These are phyloP conservation scores for Starmerella vitae DNA, from an alignment of 805 yeast genomes.

Conservation along the genomic window DNA sequence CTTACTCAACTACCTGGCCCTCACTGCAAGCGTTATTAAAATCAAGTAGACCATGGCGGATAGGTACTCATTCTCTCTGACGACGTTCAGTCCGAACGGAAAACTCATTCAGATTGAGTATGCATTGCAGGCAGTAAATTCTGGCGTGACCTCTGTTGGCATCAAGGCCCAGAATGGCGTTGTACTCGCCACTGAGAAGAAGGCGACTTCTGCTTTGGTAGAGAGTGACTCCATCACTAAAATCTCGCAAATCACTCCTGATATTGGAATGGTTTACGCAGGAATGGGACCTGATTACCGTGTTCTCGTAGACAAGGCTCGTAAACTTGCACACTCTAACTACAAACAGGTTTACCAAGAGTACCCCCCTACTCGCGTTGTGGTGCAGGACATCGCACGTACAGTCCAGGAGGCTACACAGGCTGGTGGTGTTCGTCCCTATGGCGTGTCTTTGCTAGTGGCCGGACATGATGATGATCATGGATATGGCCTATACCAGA, in stretches of 20 bases:
- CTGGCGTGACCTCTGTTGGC: conserved; percentile 94
- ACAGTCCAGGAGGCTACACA: conserved; percentile 98
- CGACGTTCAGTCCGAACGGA: conserved; percentile 97
- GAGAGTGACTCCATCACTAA: conserved; percentile 64
- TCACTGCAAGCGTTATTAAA: not conserved
- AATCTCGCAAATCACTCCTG: conserved; percentile 76
- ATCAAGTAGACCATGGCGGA: conserved; percentile 58
- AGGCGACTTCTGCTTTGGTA: conserved; percentile 64
- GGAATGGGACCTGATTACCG: conserved; percentile 99
- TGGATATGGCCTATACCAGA: conserved; percentile 78
- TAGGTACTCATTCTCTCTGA: conserved; percentile 91
- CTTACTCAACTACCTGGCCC: not conserved
- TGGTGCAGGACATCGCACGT: conserved; percentile 89
- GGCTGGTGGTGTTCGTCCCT: conserved; percentile 98
- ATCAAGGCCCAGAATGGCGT: conserved; percentile 91
- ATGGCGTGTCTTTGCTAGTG: conserved; percentile 83
- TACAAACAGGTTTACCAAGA: conserved; percentile 91
- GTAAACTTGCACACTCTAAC: conserved; percentile 83
- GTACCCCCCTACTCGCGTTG: conserved; percentile 88
- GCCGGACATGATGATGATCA: conserved; percentile 83
- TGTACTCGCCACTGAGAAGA: conserved; percentile 92
- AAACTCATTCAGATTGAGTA: conserved; percentile 95
- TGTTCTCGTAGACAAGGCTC: conserved; percentile 81
- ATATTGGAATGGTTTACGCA: conserved; percentile 89
- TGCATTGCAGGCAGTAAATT: conserved; percentile 93